Conservation (phyloP, 1,284 basidiomycete species). For the Ganoderma sp. region DNA sequence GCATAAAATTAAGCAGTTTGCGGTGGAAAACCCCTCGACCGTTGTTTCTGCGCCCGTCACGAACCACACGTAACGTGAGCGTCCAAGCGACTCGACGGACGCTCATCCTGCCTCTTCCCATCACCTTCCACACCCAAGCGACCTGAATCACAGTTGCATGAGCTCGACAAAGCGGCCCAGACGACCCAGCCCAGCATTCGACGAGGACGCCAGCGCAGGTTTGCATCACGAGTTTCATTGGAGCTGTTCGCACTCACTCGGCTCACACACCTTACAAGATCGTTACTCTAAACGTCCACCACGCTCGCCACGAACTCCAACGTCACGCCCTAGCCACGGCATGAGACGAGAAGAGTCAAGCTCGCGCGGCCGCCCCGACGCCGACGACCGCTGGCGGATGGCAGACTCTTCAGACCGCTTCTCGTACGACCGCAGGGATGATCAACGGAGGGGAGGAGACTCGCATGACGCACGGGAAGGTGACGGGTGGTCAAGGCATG, state of each 20-base stretch:
- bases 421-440: constrained; percentile 55
- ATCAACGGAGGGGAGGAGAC: constrained; percentile 32
- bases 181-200: constrained; percentile 46
- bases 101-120: constrained; percentile 36
- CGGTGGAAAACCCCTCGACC: constrained; percentile 37
- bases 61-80: constrained; percentile 42
- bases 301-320: constrained; percentile 42
- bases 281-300: constrained; percentile 49
- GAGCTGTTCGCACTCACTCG: constrained; percentile 44
- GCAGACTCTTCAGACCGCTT: constrained; percentile 58
- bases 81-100: constrained; percentile 29
- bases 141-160: constrained; percentile 19
- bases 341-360: constrained; percentile 57
- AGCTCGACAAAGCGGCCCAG: constrained; percentile 29
- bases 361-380: constrained; percentile 54
- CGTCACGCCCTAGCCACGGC: constrained; percentile 40
- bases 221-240: constrained; percentile 56
- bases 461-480: constrained; percentile 27
- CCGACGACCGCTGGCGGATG: constrained; percentile 55
- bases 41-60: constrained; percentile 37
- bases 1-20: constrained; percentile 23
- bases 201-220: constrained; percentile 47
- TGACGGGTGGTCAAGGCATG: constrained; percentile 31
- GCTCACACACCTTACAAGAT: constrained; percentile 54
- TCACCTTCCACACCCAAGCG: constrained; percentile 27